These are phyloP conservation scores for Bassia scoparia DNA, from an alignment of 148 eudicot species.

Conservation along the genomic window DNA sequence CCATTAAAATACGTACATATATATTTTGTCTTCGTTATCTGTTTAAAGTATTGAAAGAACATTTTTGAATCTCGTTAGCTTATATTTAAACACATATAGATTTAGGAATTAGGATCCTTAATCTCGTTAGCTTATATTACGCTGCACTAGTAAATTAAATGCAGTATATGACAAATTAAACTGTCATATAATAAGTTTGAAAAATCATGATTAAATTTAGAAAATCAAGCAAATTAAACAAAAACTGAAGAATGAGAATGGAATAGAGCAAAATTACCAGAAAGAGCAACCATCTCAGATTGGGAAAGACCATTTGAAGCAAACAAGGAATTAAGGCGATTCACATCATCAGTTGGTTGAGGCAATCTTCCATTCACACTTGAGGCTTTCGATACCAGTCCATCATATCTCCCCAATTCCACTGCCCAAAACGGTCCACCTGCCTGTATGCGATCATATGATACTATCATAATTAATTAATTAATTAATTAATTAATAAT, in stretches of 20 bases:
- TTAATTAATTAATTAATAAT: no score
- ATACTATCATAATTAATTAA: neutral
- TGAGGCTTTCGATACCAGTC: conserved; percentile 59
- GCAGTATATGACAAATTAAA: no score
- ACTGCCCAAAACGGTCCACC: conserved; percentile 72
- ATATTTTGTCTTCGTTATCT: no score
- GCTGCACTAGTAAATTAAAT: no score
- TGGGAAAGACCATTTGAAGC: conserved; percentile 49
- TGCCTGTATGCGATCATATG: conserved; percentile 33
- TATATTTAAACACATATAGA: no score
- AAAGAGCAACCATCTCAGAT: conserved; percentile 79
- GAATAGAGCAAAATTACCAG: conserved; percentile 40
- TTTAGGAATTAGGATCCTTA: no score
- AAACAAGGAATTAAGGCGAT: conserved; percentile 60
- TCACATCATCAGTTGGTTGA: conserved; percentile 44
- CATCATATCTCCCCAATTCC: conserved; percentile 82
- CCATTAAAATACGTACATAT: no score
- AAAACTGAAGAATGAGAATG: neutral
- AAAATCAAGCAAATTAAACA: neutral
- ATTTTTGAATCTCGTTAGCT: no score
- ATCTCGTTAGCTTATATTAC: no score
- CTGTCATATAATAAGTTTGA: no score
- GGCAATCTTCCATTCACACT: conserved; percentile 73
- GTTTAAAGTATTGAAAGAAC: no score
- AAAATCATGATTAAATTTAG: neutral